phyloP scores from a whole-genome alignment of 768 basidiomycete species.

The Amanita pallidorosea region DNA sequence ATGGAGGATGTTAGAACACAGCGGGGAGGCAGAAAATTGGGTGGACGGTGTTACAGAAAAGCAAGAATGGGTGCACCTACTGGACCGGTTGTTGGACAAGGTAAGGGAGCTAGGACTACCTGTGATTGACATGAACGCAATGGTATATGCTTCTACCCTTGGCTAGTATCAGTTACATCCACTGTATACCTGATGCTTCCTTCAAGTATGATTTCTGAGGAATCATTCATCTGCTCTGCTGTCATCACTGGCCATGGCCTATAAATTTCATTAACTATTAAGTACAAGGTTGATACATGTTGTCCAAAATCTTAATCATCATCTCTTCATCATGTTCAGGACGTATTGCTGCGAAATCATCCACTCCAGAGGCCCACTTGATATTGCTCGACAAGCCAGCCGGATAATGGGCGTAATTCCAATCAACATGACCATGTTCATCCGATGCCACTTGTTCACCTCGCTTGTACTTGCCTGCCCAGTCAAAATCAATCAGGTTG shows the following conservation, averaged over 20 bases:
- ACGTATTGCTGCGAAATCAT: neutral
- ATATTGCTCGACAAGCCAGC: neutral
- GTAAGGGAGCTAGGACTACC: conserved; percentile 14
- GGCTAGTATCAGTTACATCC: too few relatives aligned
- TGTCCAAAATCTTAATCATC: neutral
- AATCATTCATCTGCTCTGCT: too few relatives aligned
- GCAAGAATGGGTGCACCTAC: conserved; percentile 51
- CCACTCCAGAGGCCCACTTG: neutral
- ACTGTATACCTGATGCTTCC: too few relatives aligned
- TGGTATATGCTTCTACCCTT: too few relatives aligned
- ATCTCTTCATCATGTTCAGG: neutral
- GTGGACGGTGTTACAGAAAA: conserved; percentile 49
- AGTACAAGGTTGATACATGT: neutral
- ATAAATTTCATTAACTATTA: too few relatives aligned
- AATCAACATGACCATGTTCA: neutral
- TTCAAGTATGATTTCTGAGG: too few relatives aligned
- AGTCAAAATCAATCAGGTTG: neutral
- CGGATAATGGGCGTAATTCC: neutral
- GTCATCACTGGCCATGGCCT: too few relatives aligned
- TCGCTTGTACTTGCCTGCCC: neutral
- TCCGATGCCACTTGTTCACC: neutral
- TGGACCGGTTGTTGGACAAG: conserved; percentile 22
- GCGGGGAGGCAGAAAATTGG: conserved; percentile 49
- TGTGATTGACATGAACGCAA: neutral
- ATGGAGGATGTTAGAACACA: conserved; percentile 49